A percentile compares a stretch with the other conserved stretches of the same genome.
phyloP scores from a whole-genome alignment of 768 basidiomycete species.

The Suillus subaureus region DNA sequence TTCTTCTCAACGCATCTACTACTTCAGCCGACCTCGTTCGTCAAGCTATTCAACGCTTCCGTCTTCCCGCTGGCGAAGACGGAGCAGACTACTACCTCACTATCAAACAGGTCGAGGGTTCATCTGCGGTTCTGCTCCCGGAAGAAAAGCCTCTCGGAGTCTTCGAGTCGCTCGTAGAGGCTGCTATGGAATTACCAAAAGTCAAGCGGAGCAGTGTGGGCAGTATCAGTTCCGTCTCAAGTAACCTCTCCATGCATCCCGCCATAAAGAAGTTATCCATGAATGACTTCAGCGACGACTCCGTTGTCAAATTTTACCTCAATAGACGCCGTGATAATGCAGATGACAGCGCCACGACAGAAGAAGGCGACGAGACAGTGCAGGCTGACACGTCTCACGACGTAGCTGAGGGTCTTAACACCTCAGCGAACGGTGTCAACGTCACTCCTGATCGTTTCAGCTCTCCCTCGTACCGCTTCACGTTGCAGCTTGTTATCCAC shows the following conservation, averaged over 20 bases:
- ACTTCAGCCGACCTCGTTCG: slow-evolving; percentile 81
- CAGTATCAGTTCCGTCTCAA: slow-evolving; percentile 91
- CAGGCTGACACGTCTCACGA: slow-evolving; percentile 39
- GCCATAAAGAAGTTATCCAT: slow-evolving; percentile 93
- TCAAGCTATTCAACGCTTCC: slow-evolving; percentile 95
- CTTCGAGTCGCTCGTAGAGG: slow-evolving; percentile 84
- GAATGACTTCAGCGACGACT: slow-evolving; percentile 98
- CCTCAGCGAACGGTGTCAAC: slow-evolving; percentile 36
- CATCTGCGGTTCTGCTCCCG: slow-evolving; percentile 70
- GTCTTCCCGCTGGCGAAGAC: slow-evolving; percentile 64
- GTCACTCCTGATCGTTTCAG: slow-evolving; percentile 74
- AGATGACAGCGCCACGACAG: slow-evolving; percentile 49
- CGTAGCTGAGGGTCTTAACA: slow-evolving; percentile 28
- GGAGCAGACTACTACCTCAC: slow-evolving; percentile 81
- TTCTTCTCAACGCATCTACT: slow-evolving; percentile 85
- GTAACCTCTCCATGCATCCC: slow-evolving; percentile 91
- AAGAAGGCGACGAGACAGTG: slow-evolving; percentile 46
- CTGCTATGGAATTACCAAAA: slow-evolving; percentile 78
- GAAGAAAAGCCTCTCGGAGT: slow-evolving; percentile 85
- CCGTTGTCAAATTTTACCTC: slow-evolving; percentile 94
- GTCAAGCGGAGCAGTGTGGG: slow-evolving; percentile 94
- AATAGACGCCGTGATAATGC: slow-evolving; percentile 58
- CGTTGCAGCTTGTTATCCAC: slow-evolving; percentile 84
- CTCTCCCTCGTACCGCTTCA: slow-evolving; percentile 83
- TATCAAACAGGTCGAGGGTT: slow-evolving; percentile 90